Conservation (phyloP, 2,329 filamentous ascomycete species). For the Claviceps sp. region DNA sequence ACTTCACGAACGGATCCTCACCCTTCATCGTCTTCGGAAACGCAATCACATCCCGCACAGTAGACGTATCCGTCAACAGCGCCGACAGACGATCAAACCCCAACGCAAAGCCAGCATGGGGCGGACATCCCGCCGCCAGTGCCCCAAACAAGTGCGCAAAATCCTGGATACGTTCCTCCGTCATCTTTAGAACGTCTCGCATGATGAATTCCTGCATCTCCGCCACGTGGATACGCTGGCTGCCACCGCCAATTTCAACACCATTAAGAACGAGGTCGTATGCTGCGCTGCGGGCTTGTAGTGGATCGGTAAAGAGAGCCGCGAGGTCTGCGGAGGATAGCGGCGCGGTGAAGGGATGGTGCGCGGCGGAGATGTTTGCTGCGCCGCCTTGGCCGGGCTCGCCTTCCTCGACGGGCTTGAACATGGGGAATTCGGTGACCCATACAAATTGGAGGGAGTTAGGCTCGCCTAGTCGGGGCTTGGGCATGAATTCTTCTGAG, state of each 20-base stretch:
- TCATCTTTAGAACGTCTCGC: constrained; percentile 70
- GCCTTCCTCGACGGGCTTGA: constrained; percentile 54
- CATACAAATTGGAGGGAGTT: constrained; percentile 57
- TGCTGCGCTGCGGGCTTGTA: constrained; percentile 66
- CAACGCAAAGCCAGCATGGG: constrained; percentile 84
- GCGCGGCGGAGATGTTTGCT: constrained; percentile 72
- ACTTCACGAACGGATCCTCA: constrained; percentile 70
- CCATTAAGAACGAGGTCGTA: constrained; percentile 96
- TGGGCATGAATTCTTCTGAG: constrained; percentile 40
- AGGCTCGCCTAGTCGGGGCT: constrained; percentile 22
- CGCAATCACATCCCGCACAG: constrained; percentile 84
- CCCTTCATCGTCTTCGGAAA: constrained; percentile 92
- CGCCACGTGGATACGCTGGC: constrained; percentile 78
- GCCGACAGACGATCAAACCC: constrained; percentile 83
- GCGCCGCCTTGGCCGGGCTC: constrained; percentile 68
- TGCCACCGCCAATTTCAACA: constrained; percentile 85
- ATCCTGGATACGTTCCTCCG: constrained; percentile 54
- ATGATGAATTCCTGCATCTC: constrained; percentile 76
- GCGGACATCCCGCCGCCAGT: constrained; percentile 74
- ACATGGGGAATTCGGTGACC: constrained; percentile 86
- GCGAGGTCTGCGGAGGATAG: constrained; percentile 59
- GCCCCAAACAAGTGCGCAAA: constrained; percentile 80
- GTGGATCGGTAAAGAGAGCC: constrained; percentile 56
- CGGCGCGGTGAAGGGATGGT: constrained; percentile 93
- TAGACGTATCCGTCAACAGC: constrained; percentile 61